Evolutionary conservation across 208 protist genomes (phyloP).

Genomic region (Leishmania mexicana): DNA sequence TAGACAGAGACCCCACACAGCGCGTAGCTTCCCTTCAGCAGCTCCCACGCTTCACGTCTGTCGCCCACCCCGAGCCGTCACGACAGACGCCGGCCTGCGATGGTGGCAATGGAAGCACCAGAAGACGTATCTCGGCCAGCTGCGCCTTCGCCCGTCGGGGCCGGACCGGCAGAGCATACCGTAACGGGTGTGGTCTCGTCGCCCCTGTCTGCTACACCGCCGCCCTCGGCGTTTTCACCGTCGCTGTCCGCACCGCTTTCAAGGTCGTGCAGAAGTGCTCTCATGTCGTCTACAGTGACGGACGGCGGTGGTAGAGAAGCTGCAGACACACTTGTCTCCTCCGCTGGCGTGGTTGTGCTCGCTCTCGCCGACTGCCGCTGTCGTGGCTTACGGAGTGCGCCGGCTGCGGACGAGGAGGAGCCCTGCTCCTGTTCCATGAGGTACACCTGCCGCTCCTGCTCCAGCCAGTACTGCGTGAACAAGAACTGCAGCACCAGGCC

Average conservation of each 20-base stretch:
- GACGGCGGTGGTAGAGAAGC: constrained; percentile 3
- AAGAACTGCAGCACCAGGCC: constrained; percentile 79
- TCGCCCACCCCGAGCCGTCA: not conserved
- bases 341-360: not conserved
- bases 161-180: not conserved
- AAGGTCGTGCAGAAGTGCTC: constrained; percentile 51
- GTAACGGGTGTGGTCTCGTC: not conserved
- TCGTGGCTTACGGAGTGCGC: not conserved
- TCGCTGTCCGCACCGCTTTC: constrained; percentile 16
- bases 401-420: not conserved
- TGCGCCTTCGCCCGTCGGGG: not conserved
- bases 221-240: not conserved
- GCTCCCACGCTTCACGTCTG: not conserved
- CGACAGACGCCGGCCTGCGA: constrained; percentile 3
- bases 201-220: not conserved
- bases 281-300: constrained; percentile 62
- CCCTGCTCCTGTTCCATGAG: constrained; percentile 29
- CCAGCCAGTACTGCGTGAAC: constrained; percentile 76
- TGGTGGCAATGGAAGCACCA: not conserved
- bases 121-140: not conserved
- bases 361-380: not conserved
- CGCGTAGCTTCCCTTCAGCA: not conserved
- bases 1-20: not conserved
- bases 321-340: not conserved
- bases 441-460: constrained; percentile 63